phyloP scores from a whole-genome alignment of 2,329 filamentous ascomycete genomes.

The Aspergillus amoenus region DNA sequence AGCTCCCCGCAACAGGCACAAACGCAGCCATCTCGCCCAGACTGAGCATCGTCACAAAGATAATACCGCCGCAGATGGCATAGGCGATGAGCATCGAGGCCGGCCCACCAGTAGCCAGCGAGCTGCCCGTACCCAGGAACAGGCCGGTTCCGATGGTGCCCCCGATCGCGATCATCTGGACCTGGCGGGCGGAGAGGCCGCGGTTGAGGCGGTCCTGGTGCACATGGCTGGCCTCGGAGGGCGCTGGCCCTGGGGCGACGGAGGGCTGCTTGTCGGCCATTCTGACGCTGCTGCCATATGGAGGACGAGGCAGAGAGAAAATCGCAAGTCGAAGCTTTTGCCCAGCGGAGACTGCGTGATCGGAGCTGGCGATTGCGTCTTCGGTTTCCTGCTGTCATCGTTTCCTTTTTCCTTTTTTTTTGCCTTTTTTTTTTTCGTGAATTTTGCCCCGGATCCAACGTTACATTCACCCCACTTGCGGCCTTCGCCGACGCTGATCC shows the following conservation, averaged over 20 bases:
- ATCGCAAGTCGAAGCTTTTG: too few relatives aligned
- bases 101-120: constrained; percentile 60
- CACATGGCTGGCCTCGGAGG: neutral
- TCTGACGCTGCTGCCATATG: neutral
- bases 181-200: constrained; percentile 60
- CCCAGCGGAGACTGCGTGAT: neutral
- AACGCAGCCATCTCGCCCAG: constrained; percentile 63
- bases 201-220: constrained; percentile 51
- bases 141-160: constrained; percentile 55
- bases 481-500: too few relatives aligned
- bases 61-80: constrained; percentile 56
- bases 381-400: neutral
- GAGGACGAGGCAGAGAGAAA: neutral
- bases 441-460: neutral
- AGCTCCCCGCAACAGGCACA: constrained; percentile 55
- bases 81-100: constrained; percentile 60
- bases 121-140: constrained; percentile 63
- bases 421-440: neutral
- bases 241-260: neutral
- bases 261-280: neutral
- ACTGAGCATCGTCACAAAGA: constrained; percentile 59
- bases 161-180: constrained; percentile 64
- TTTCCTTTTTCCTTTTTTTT: neutral
- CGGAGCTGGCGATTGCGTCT: neutral
- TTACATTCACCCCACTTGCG: neutral